Evolutionary conservation across 129 eudicot genomes (phyloP), one percentile per base, ranked within the genome.

Genomic region (Scalesia atractyloides): DNA sequence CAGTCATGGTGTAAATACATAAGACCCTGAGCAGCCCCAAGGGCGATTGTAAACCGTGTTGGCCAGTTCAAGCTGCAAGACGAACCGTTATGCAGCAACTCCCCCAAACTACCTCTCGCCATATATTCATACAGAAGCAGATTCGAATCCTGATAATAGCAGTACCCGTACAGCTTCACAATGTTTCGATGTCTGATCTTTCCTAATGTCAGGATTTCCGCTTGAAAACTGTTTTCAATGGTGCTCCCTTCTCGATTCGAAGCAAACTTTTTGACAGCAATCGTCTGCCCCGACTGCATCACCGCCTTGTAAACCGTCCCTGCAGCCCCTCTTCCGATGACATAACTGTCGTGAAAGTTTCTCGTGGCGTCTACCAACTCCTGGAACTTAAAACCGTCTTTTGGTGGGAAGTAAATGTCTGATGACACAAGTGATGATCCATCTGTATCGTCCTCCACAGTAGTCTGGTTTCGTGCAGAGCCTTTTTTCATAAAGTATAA

Each of bases 281-380:
- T 76, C 5, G 71, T 84, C 16, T 71, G 86, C 13, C 91, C 89
- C 1, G 97, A 80, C n/a, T 59, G 86, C 89, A 95, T 84, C 7
- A 88, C 97, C 5, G 99, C 99, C 85, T 91, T 95, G 54, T 95
- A 95, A 53, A 95, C 95, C 4, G 91, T 91, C 76, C 99, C 99
- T 6, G 82, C 97, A 5, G 95, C 99, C 63, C 99, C 99, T 66
- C 85, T 83, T 56, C 99, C 99, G 3, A 95, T 73, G 14, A 95
- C 83, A 67, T 77, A 91, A 69, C 84, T 81, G 16, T 91, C 96
- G 39, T 95, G 84, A 26, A 95, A 95, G 77, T 88, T 86, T 70
- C 80, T 62, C 5, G 99, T 95, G 18, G 97, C 99, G 54, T 84
- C 92, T 0, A 95, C 85, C 46, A 95, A 64, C 73, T 95, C 96